Evolutionary conservation across 1,284 basidiomycete genomes (phyloP), one percentile per base, ranked within the genome.

Genomic region (Fomitopsis pinicola): DNA sequence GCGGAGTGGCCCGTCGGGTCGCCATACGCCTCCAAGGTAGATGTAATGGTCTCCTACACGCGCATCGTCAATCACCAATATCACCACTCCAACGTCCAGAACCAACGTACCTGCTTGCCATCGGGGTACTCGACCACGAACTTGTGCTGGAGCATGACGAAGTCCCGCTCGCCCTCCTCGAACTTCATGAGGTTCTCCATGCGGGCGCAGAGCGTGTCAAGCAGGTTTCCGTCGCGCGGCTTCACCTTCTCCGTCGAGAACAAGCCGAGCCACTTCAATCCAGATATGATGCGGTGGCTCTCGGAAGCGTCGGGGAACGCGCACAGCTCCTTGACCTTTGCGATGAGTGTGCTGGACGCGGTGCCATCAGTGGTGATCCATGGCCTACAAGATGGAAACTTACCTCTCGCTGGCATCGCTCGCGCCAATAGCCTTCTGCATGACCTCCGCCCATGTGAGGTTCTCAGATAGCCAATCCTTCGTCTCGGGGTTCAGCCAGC

Each of bases 121-220:
- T 97, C 92, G 42, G 83, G 80, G 85, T 91, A 92, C 73, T 94
- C 86, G 53, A 97, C 88, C 69, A 92, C 78, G 73, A 98, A 97
- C 79, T 96, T 97, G 85, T 99, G 97, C 79, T 98, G 96, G 58
- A 99, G 86, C 87, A 98, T 94, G 67, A 99, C 94, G 67, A 98
- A 87, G 76, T 99, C 97, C 22, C 95, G 89, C 79, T 98, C 96
- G 64, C 94, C 94, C 54, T 83, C 79, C 65, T 88, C 91, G 78
- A 98, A 98, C 75, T 88, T 85, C 91, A 97, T 98, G 75, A 97
- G 86, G 66, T 81, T 84, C 81, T 99, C 96, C 57, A 99, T 85
- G 36, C 85, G 89, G 2, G 87, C 94, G 73, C 96, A 97, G 66
- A 99, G 89, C 22, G 97, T 96, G 78, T 98, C 95, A 67, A 99